Evolutionary conservation across 768 basidiomycete species (phyloP).

Genomic region (Collybia sp.): DNA sequence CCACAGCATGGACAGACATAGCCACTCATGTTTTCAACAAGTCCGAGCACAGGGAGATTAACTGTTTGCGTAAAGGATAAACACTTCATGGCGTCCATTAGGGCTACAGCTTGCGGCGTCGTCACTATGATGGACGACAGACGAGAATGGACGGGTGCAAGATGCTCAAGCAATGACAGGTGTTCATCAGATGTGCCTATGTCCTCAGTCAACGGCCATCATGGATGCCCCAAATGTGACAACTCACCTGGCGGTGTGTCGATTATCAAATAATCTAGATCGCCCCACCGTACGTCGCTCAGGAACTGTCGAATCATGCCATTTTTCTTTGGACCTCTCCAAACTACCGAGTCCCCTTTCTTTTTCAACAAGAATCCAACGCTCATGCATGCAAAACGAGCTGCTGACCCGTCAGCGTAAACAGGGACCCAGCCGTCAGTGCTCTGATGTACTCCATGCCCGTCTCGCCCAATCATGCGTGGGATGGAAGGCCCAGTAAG

Average conservation of each 20-base stretch:
- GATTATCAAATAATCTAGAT: slow-evolving; percentile 87
- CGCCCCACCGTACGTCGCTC: slow-evolving; percentile 92
- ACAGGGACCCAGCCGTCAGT: slow-evolving; percentile 98
- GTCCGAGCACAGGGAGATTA: slow-evolving; percentile 79
- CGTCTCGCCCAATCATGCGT: slow-evolving; percentile 90
- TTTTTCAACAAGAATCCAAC: slow-evolving; percentile 92
- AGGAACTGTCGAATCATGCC: slow-evolving; percentile 97
- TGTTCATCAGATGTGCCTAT: slow-evolving; percentile 98
- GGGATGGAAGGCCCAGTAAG: slow-evolving; percentile 94
- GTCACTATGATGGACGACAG: slow-evolving; percentile 90
- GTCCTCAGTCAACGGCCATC: slow-evolving; percentile 8
- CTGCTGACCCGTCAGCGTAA: slow-evolving; percentile 77
- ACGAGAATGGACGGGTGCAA: slow-evolving; percentile 76
- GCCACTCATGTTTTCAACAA: slow-evolving; percentile 99
- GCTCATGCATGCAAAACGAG: slow-evolving; percentile 89
- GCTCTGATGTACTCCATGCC: slow-evolving; percentile 85
- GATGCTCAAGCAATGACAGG: slow-evolving; percentile 89
- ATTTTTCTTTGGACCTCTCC: slow-evolving; percentile 98
- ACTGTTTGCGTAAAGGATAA: slow-evolving; percentile 92
- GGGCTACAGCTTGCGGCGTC: slow-evolving; percentile 94
- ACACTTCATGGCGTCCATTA: slow-evolving; percentile 94
- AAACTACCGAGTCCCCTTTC: slow-evolving; percentile 90
- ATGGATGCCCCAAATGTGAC: background rate
- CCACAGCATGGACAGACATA: slow-evolving; percentile 98
- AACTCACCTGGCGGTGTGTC: slow-evolving; percentile 93